Conservation (phyloP, 1,284 basidiomycete species). For the Thecaphora frezii region DNA sequence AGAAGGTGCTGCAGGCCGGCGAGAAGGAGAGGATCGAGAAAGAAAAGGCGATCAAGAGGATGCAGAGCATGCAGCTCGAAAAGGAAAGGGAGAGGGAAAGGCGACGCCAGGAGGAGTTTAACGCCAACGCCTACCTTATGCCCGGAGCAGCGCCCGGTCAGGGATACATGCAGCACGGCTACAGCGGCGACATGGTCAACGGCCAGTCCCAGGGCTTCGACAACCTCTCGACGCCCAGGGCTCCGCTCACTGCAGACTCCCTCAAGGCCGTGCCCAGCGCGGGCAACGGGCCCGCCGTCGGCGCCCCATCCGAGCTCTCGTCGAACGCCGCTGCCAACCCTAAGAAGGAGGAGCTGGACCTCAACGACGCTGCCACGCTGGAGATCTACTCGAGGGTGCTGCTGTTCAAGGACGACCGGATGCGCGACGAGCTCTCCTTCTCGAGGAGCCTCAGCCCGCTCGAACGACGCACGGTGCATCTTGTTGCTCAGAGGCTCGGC, state of each 20-base stretch:
- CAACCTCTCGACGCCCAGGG: conserved; percentile 1
- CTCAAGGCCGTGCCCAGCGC: conserved; percentile 57
- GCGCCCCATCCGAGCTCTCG: conserved; percentile 54
- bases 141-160: conserved; percentile 6
- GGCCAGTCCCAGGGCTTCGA: conserved; percentile 5
- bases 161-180: neutral
- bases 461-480: conserved; percentile 88
- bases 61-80: conserved; percentile 66
- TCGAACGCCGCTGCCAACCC: conserved; percentile 61
- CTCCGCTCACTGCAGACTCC: conserved; percentile 39
- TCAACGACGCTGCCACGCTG: conserved; percentile 91
- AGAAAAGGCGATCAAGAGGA: conserved; percentile 96
- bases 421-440: conserved; percentile 96
- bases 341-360: conserved; percentile 67
- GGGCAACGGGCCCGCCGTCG: conserved; percentile 67
- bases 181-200: neutral
- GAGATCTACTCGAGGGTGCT: conserved; percentile 96
- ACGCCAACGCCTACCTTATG: conserved; percentile 32
- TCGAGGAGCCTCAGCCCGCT: conserved; percentile 79
- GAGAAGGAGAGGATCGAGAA: conserved; percentile 99
- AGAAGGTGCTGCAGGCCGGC: conserved; percentile 96
- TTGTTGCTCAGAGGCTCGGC: conserved; percentile 92
- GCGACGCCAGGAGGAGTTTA: conserved; percentile 40
- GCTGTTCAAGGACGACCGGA: conserved; percentile 95
- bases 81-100: conserved; percentile 50